Evolutionary conservation across 345 rosid species (phyloP).

Genomic region (Zanthoxylum bungeanum): DNA sequence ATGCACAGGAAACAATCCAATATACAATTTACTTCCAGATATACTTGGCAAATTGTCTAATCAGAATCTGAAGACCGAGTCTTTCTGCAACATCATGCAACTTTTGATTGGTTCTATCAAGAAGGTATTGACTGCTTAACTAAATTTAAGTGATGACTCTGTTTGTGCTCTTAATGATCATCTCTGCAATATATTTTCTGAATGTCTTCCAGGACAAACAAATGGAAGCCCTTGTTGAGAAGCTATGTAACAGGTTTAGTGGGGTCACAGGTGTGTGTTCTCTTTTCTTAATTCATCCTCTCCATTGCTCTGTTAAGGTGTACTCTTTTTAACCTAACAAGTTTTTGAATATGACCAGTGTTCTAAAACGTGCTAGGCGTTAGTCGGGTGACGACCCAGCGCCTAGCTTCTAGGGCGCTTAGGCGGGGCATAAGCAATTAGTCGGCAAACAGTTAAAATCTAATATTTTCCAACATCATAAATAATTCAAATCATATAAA

Average conservation of each 20-base stretch:
- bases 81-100: constrained; percentile 93
- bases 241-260: constrained; percentile 92
- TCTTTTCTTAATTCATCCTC: background rate
- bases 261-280: constrained; percentile 77
- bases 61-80: constrained; percentile 69
- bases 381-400: too few species aligned
- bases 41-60: constrained; percentile 77
- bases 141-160: constrained; percentile 9
- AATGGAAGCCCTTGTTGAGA: constrained; percentile 97
- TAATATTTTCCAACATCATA: too few species aligned
- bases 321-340: background rate
- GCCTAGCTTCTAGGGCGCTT: too few species aligned
- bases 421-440: too few species aligned
- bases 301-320: constrained; percentile 3
- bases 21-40: constrained; percentile 95
- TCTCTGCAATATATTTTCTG: constrained; percentile 8
- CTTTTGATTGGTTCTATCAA: constrained; percentile 92
- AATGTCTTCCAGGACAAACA: constrained; percentile 73
- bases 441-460: too few species aligned
- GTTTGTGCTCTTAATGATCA: constrained; percentile 3
- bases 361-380: too few species aligned
- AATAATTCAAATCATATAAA: too few species aligned
- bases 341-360: background rate
- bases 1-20: constrained; percentile 86
- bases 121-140: constrained; percentile 51